phyloP scores from a whole-genome alignment of 306 rosid genomes.

The Casuarina cunninghamiana region DNA sequence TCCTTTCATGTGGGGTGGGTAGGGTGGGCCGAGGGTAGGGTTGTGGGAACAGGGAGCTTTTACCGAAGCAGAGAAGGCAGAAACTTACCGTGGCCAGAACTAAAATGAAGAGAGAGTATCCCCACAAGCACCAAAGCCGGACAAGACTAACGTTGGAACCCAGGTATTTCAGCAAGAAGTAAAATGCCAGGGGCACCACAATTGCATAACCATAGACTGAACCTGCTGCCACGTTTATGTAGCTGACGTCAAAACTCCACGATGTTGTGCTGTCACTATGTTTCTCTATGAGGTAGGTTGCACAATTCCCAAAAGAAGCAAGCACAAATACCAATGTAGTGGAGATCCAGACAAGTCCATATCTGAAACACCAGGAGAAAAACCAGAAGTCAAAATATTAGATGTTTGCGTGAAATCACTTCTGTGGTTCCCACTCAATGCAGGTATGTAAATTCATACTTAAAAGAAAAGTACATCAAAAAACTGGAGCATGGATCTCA shows the following conservation, averaged over 20 bases:
- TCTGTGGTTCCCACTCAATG: slow-evolving; percentile 2
- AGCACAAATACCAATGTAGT: slow-evolving; percentile 88
- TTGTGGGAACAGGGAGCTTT: background rate
- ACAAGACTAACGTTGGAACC: slow-evolving; percentile 77
- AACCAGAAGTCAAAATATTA: slow-evolving; percentile 18
- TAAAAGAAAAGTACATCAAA: background rate
- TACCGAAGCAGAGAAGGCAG: slow-evolving; percentile 17
- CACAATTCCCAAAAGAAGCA: slow-evolving; percentile 90
- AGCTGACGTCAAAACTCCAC: slow-evolving; percentile 89
- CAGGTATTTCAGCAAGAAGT: slow-evolving; percentile 78
- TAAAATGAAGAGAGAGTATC: slow-evolving; percentile 91
- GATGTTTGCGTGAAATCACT: slow-evolving; percentile 19
- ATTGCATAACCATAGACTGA: slow-evolving; percentile 80
- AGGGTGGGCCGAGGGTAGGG: too few relatives aligned
- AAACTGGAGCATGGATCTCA: background rate
- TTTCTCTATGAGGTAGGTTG: slow-evolving; percentile 83
- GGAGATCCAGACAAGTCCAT: slow-evolving; percentile 92
- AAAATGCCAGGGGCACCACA: slow-evolving; percentile 83
- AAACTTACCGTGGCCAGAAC: slow-evolving; percentile 76
- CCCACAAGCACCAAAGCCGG: slow-evolving; percentile 98
- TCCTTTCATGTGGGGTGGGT: too few relatives aligned
- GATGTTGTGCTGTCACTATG: slow-evolving; percentile 43
- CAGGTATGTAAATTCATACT: background rate
- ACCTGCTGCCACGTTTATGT: slow-evolving; percentile 73
- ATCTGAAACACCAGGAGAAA: slow-evolving; percentile 25